phyloP scores from a whole-genome alignment of 768 basidiomycete genomes.

The Mycena crocata region DNA sequence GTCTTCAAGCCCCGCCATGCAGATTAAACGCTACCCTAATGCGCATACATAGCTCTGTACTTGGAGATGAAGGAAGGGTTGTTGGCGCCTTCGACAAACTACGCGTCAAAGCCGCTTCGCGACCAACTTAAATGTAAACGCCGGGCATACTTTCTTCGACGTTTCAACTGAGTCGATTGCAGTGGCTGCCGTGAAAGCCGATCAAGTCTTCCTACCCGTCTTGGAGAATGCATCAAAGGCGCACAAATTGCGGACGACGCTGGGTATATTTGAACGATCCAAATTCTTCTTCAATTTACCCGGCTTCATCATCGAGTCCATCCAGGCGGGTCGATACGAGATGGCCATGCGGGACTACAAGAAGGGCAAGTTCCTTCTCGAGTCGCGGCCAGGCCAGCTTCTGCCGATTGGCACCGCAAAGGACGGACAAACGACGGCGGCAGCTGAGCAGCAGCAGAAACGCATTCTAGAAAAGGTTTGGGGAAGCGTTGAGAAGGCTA shows the following conservation, averaged over 20 bases:
- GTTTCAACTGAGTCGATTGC: background rate
- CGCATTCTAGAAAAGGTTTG: conserved; percentile 97
- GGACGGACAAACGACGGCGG: conserved; percentile 60
- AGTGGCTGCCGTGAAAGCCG: conserved; percentile 94
- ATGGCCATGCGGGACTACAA: conserved; percentile 95
- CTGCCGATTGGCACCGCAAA: conserved; percentile 75
- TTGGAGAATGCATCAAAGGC: conserved; percentile 96
- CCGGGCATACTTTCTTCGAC: conserved; percentile 5
- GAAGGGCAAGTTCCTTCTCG: conserved; percentile 92
- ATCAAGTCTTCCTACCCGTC: conserved; percentile 96
- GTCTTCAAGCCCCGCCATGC: conserved; percentile 30
- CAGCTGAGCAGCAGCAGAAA: conserved; percentile 83
- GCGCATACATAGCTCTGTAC: conserved; percentile 72
- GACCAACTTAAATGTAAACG: conserved; percentile 87
- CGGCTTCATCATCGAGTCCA: conserved; percentile 85
- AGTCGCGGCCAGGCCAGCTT: conserved; percentile 89
- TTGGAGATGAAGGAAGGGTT: conserved; percentile 94
- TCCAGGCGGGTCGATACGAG: conserved; percentile 94
- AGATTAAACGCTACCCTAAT: background rate
- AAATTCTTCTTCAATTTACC: conserved; percentile 99
- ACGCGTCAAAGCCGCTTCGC: conserved; percentile 83
- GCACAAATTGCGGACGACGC: conserved; percentile 89
- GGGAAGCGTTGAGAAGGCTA: conserved; percentile 93
- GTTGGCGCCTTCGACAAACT: conserved; percentile 79
- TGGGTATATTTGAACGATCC: conserved; percentile 95